Evolutionary conservation across 2,329 filamentous ascomycete species (phyloP), one percentile per base, ranked within the genome.

Genomic region (Hymenoscyphus repandus): DNA sequence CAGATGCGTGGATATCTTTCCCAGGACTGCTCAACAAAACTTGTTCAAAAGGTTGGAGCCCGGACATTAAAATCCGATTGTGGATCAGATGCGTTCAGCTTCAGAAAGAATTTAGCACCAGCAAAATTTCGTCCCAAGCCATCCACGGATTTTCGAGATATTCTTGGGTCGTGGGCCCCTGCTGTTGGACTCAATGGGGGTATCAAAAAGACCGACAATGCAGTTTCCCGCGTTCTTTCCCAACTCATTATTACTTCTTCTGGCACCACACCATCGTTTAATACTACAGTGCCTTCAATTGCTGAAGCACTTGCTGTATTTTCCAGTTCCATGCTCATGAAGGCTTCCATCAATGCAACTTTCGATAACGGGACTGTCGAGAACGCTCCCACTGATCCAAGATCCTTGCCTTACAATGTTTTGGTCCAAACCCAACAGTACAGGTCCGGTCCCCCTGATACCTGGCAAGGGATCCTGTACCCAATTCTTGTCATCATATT

Each of bases 401-500:
- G 7, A 10, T 2, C 12, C 13, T 17, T 30, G 7, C 49, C 44
- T 7, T 47, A 32, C 18, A 15, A 47, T n/a, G 42, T 41, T 6
- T 1, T 47, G 5, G 39, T 51, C 5, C 49, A 51, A 44, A 47
- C 38, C 3, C 49, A 51, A 17, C 49, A 51, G 39, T 51, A 44
- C 27, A 39, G 44, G 3, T 51, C 49, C 9, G 49, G 49, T 2
- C 49, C 49, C 4, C 49, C 44, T 6, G 44, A 32, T 17, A 11
- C 20, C 1, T 51, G 49, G 49, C 44, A 47, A 27, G 49, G 31
- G 11, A 51, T 51, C 32, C 7, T 47, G 6, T 51, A 51, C 17
- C 49, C 49, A 5, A 47, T 51, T 30, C 39, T 51, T 2, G 1
- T 51, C 15, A 47, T 51, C 15, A 47, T 51, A 33, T 51, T 51